Evolutionary conservation across 208 protist species (phyloP), one percentile per base, ranked within the genome.

Genomic region (Dictyostelium gargantuum): DNA sequence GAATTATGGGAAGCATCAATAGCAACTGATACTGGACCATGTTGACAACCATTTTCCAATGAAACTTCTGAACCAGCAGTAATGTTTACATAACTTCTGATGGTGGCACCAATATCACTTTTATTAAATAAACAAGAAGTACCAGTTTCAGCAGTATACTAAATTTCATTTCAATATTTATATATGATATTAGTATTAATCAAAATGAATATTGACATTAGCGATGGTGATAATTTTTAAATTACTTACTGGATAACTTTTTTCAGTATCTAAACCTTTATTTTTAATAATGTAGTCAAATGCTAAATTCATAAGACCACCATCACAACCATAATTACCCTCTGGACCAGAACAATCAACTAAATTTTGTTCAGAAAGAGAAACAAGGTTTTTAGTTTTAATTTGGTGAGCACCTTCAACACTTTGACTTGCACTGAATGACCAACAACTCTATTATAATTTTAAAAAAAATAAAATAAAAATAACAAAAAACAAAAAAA

Each of bases 381-480:
- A 17, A 26, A 95, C 68, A 48, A 95, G 26, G 38, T 80, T 58
- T 66, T 68, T n/a, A 66, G 73, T 72, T 17, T 26, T 46, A 23
- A 94, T 61, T 13, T 63, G 35, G 21, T 68, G 66, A 13, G 56
- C 54, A 42, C 72, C 91, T 73, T 94, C 91, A 17, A 74, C 15
- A 23, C 40, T 21, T 32, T 52, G 85, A 63, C 97, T 98, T 19
- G 98, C 95, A 15, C 97, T 97, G 96, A 99, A 99, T 75, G 98
- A 91, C 98, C 98, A 99, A 97, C 98, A 99, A 35, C 97, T 98
- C n/a, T n/a, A n/a, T n/a, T 58, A 58, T 58, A 23, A 89, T 29
- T 11, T 29, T 61, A n/a, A 61, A 61, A n/a, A 13, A 63, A n/a
- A n/a, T 10, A 11, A 8, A n/a, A 6, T n/a, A n/a, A n/a, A n/a